These are phyloP conservation scores for Vitis hybrid DNA, from an alignment of 177 flowering plant genomes.

Conservation along the genomic window DNA sequence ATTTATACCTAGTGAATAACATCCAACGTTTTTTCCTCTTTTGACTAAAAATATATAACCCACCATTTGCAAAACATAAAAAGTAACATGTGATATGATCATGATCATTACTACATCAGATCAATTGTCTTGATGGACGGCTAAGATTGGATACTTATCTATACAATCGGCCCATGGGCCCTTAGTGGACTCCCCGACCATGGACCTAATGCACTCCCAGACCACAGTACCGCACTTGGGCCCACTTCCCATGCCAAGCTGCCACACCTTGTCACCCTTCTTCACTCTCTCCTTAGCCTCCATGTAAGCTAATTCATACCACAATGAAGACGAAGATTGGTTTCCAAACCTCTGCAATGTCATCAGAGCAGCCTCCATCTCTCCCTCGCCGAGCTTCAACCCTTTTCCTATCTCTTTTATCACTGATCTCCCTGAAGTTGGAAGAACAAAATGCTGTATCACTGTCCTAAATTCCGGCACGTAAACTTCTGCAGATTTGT, in stretches of 20 bases:
- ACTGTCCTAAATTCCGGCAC: constrained; percentile 54
- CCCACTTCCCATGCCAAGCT: constrained; percentile 68
- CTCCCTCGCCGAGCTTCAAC: constrained; percentile 41
- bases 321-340: constrained; percentile 61
- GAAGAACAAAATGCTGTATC: constrained; percentile 59
- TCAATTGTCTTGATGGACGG: not conserved
- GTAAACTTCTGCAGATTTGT: constrained; percentile 26
- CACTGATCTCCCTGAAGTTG: constrained; percentile 53
- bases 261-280: constrained; percentile 65
- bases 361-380: constrained; percentile 58
- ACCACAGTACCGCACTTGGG: constrained; percentile 48
- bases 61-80: too few relatives aligned
- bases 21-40: too few relatives aligned
- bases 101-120: too few relatives aligned
- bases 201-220: constrained; percentile 50
- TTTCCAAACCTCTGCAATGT: constrained; percentile 74
- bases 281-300: constrained; percentile 59
- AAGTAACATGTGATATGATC: not conserved
- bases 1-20: too few relatives aligned
- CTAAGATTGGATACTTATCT: constrained; percentile 31
- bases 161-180: constrained; percentile 65
- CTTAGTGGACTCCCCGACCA: constrained; percentile 31
- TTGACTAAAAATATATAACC: too few relatives aligned
- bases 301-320: constrained; percentile 71
- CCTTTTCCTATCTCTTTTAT: constrained; percentile 54